These are phyloP conservation scores for Adansonia gregorii DNA, from an alignment of 441 rosid genomes.

Conservation along the genomic window DNA sequence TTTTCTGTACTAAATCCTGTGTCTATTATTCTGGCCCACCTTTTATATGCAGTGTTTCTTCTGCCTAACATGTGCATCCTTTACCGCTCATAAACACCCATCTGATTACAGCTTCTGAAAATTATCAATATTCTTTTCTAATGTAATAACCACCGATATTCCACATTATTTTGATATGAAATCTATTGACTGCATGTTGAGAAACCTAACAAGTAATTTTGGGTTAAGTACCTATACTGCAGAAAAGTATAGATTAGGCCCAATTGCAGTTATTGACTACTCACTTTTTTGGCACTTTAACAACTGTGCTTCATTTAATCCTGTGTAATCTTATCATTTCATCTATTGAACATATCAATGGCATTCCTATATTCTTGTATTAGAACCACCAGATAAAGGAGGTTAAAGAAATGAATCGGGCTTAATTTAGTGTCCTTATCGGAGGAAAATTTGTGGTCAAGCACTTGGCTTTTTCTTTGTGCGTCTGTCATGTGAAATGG, in stretches of 20 bases:
- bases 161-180: neutral
- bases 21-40: neutral
- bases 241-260: neutral
- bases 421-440: neutral
- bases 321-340: neutral
- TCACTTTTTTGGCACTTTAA: neutral
- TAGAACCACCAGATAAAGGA: neutral
- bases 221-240: neutral
- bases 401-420: neutral
- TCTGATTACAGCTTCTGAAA: neutral
- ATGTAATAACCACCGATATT: neutral
- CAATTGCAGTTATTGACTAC: neutral
- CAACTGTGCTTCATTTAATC: neutral
- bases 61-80: neutral
- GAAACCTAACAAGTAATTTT: neutral
- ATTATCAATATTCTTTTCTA: neutral
- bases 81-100: neutral
- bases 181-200: neutral
- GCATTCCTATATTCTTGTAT: neutral
- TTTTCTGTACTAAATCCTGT: neutral
- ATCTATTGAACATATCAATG: neutral
- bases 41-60: neutral
- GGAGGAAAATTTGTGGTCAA: neutral
- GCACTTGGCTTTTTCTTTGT: too few species aligned
- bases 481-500: neutral